phyloP scores from a whole-genome alignment of 805 yeast species.

The Sugiyamaella americana region DNA sequence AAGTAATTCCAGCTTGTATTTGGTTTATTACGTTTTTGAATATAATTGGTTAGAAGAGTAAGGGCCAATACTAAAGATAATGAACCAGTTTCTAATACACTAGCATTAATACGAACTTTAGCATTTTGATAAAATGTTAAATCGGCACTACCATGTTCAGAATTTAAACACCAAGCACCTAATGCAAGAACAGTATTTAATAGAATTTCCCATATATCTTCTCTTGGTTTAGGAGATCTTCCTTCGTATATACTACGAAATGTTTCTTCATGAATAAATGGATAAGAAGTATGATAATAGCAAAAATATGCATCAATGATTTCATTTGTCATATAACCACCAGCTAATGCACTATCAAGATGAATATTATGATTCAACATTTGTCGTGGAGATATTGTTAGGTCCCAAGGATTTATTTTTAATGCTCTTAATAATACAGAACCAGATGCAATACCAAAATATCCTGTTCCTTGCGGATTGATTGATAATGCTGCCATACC shows the following conservation, averaged over 20 bases:
- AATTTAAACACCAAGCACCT: slow-evolving; percentile 64
- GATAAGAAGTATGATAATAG: slow-evolving; percentile 56
- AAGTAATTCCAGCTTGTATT: slow-evolving; percentile 64
- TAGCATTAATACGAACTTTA: slow-evolving; percentile 38
- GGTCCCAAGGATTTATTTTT: slow-evolving; percentile 32
- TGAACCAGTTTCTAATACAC: slow-evolving; percentile 56
- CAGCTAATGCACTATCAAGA: background rate
- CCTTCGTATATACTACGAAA: slow-evolving; percentile 44
- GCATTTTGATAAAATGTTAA: slow-evolving; percentile 52
- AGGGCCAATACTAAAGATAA: slow-evolving; percentile 48
- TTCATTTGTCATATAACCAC: slow-evolving; percentile 25
- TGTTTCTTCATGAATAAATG: slow-evolving; percentile 51
- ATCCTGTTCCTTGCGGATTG: slow-evolving; percentile 51
- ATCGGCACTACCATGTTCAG: slow-evolving; percentile 48
- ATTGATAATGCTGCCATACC: slow-evolving; percentile 61
- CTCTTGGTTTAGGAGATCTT: slow-evolving; percentile 38
- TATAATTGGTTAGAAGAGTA: slow-evolving; percentile 51
- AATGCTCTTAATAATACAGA: slow-evolving; percentile 48
- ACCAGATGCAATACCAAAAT: slow-evolving; percentile 59
- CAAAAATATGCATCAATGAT: slow-evolving; percentile 48
- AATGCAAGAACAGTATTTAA: slow-evolving; percentile 54
- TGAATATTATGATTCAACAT: background rate
- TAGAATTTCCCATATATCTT: slow-evolving; percentile 47
- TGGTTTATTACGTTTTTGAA: slow-evolving; percentile 59
- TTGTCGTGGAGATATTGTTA: slow-evolving; percentile 9